A percentile compares a stretch with the other conserved stretches of the same genome.
Conservation (phyloP, 2,329 filamentous ascomycete species). For the Furcasterigmium furcatum region DNA sequence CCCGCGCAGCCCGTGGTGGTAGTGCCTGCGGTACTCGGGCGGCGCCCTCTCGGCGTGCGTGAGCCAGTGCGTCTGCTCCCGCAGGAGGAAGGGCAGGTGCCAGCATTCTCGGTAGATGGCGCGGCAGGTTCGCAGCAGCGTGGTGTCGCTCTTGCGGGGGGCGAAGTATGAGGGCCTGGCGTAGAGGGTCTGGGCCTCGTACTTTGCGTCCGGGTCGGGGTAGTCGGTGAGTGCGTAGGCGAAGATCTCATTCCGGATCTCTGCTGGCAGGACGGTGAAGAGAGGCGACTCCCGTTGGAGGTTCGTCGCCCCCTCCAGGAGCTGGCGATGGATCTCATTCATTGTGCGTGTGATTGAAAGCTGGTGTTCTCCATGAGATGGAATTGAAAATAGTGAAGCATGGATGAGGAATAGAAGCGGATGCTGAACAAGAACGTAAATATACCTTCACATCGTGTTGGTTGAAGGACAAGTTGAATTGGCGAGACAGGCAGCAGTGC, state of each 20-base stretch:
- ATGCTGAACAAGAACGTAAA: no score
- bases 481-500: no score
- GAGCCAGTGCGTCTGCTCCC: conserved; percentile 36
- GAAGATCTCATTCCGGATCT: conserved; percentile 47
- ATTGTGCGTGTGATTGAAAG: no score
- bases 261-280: conserved; percentile 37
- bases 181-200: conserved; percentile 29
- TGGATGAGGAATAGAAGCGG: no score
- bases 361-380: no score
- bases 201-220: conserved; percentile 24
- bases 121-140: conserved; percentile 38
- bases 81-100: conserved; percentile 34
- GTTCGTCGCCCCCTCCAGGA: no score
- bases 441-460: no score
- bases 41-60: conserved; percentile 25
- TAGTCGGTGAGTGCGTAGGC: conserved; percentile 31
- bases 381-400: no score
- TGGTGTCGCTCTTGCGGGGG: conserved; percentile 27
- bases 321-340: no score
- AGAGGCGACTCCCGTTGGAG: conserved; percentile 14
- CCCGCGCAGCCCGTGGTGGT: background rate
- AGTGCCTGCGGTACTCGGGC: conserved; percentile 10
- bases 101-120: conserved; percentile 30
- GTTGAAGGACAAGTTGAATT: no score
- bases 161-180: conserved; percentile 36